A percentile compares a stretch with the other conserved stretches of the same genome.
Evolutionary conservation across 2,329 filamentous ascomycete species (phyloP).

Genomic region (Verticillium klebahnii): DNA sequence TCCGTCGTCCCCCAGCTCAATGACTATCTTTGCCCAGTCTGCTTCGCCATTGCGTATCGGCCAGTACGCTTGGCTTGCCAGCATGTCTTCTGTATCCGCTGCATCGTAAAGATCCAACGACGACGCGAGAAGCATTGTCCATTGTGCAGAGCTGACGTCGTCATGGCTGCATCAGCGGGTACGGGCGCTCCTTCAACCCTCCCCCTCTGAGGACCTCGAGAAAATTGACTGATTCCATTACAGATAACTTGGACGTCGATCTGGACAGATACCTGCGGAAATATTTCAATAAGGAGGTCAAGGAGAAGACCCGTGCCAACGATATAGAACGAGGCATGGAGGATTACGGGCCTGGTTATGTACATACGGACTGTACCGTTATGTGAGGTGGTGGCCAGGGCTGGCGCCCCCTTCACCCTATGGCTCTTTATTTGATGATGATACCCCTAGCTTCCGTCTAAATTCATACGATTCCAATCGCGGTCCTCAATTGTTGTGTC

Average conservation of each 20-base stretch:
- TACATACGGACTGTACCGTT: slow-evolving; percentile 50
- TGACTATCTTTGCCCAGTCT: slow-evolving; percentile 79
- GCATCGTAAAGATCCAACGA: slow-evolving; percentile 74
- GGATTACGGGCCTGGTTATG: slow-evolving; percentile 64
- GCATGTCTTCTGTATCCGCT: slow-evolving; percentile 81
- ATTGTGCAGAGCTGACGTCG: slow-evolving; percentile 67
- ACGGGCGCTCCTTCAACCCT: slow-evolving; percentile 22
- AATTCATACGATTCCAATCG: neutral
- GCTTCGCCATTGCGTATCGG: slow-evolving; percentile 73
- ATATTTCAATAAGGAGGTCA: slow-evolving; percentile 70
- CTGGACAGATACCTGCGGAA: slow-evolving; percentile 66
- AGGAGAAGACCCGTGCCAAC: slow-evolving; percentile 65
- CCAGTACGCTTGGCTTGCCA: slow-evolving; percentile 72
- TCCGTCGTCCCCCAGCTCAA: slow-evolving; percentile 74
- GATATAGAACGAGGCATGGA: slow-evolving; percentile 72
- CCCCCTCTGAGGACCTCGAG: neutral
- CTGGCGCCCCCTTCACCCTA: neutral
- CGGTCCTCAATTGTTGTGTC: neutral
- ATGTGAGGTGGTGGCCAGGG: slow-evolving; percentile 40
- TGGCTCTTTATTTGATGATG: neutral
- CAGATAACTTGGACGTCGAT: slow-evolving; percentile 65
- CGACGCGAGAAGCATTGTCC: slow-evolving; percentile 66
- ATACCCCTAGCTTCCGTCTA: neutral
- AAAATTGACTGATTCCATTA: neutral
- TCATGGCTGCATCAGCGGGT: slow-evolving; percentile 66